Evolutionary conservation across 1,284 basidiomycete genomes (phyloP), one percentile per base, ranked within the genome.

Genomic region (Pseudozyma pruni): DNA sequence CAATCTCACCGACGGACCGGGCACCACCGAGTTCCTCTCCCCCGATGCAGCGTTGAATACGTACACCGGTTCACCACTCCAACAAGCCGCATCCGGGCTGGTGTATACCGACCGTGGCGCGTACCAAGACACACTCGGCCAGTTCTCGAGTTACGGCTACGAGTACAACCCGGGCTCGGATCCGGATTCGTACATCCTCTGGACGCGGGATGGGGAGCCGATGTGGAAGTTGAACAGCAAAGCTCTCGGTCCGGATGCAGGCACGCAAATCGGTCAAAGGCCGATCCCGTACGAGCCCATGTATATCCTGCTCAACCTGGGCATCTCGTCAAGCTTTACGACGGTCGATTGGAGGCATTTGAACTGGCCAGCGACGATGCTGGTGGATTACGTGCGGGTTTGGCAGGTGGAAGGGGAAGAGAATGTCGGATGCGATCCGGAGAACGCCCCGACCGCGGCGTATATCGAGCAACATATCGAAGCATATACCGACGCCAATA

Each of bases 251-350:
- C 87, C 90, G 2, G 90, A 94, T 78, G 45, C 83, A 0, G 62
- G 75, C 1, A 89, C 89, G 14, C 85, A 91, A 64, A 91, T 95
- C 49, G 85, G 88, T 2, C 86, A 87, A 34, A 86, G 94, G 39
- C 87, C 89, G 5, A 86, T 97, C 35, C 88, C 93, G 0, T 88
- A 91, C 29, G 74, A 74, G 53, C 69, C 76, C 2, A 74, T 77
- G 75, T 77, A 77, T 37, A 63, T 80, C 38, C 34, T 80, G 20
- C 40, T 79, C 13, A 80, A 80, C 50, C 42, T 81, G 37, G 78
- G 76, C 31, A 74, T 79, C 33, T 64, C 68, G 8, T 22, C 61
- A 1, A 67, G 67, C n/a, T 78, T 78, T 43, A 48, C 66, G 16
- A 55, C 42, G 22, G 50, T 76, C 17, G 66, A 71, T 40, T 58